These are phyloP conservation scores for Kazachstania taianensis DNA, from an alignment of 805 yeast genomes.

Conservation along the genomic window DNA sequence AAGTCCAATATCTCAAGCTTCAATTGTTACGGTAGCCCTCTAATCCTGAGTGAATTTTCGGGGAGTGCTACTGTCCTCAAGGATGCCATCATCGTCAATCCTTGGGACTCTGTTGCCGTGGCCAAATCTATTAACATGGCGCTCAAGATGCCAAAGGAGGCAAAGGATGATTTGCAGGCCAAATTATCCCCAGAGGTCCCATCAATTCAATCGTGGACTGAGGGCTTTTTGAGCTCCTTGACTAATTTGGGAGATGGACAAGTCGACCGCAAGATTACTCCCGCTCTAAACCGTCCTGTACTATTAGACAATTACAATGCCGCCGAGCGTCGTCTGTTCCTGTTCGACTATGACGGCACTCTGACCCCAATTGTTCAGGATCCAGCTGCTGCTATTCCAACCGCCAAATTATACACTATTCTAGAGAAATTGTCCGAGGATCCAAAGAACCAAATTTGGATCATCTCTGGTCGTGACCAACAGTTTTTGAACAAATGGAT, in stretches of 20 bases:
- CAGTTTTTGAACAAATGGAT: conserved; percentile 80
- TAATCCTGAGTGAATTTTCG: conserved; percentile 85
- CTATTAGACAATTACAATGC: conserved; percentile 48
- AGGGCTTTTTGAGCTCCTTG: conserved; percentile 44
- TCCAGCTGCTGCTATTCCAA: conserved; percentile 97
- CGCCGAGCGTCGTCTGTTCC: conserved; percentile 62
- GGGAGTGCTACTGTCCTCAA: conserved; percentile 69
- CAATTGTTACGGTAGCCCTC: conserved; percentile 43
- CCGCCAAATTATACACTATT: conserved; percentile 54
- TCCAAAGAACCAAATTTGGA: conserved; percentile 82
- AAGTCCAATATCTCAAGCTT: conserved; percentile 42
- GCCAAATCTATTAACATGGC: conserved; percentile 73
- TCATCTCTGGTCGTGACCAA: conserved; percentile 93
- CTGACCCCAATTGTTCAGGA: conserved; percentile 92
- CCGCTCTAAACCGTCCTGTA: conserved; percentile 67
- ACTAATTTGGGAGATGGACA: conserved; percentile 32
- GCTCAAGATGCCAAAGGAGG: conserved; percentile 42
- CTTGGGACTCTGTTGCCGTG: conserved; percentile 94
- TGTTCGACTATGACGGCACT: conserved; percentile 97
- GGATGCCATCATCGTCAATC: conserved; percentile 79
- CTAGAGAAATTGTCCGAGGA: conserved; percentile 56
- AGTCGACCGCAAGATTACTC: conserved; percentile 49
- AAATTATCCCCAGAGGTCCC: conserved; percentile 56
- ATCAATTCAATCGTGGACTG: conserved; percentile 76
- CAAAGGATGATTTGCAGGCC: conserved; percentile 37